A percentile compares a stretch with the other conserved stretches of the same genome.
phyloP scores from a whole-genome alignment of 129 eudicot species.

The Lactuca saligna region DNA sequence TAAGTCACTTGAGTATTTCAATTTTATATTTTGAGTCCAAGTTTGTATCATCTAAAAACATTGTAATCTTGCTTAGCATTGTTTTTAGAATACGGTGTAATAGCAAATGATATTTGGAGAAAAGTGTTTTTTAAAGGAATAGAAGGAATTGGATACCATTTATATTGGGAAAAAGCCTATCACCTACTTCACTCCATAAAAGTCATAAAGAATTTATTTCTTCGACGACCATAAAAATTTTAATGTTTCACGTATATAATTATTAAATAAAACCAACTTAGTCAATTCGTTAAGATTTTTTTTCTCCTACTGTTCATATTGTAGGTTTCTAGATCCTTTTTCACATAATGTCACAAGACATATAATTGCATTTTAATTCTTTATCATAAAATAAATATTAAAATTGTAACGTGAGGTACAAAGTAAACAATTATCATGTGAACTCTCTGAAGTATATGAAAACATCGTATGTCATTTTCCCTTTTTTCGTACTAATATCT shows the following conservation, averaged over 20 bases:
- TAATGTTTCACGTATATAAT: too few species aligned
- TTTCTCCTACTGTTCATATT: neutral
- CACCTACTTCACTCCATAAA: too few species aligned
- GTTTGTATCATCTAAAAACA: neutral
- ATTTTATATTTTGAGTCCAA: neutral
- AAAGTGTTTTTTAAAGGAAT: too few species aligned
- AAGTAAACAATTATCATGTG: neutral
- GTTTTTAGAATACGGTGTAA: neutral
- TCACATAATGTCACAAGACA: neutral
- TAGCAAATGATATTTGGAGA: too few species aligned
- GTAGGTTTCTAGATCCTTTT: conserved; percentile 5
- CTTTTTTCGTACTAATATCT: neutral
- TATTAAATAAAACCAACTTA: too few species aligned
- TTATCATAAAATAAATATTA: neutral
- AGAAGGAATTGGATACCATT: too few species aligned
- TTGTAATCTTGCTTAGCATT: neutral
- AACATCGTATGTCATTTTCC: conserved; percentile 23
- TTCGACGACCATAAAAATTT: too few species aligned
- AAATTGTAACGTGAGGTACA: conserved; percentile 6
- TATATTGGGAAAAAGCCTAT: too few species aligned
- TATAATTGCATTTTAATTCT: neutral
- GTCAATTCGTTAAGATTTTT: neutral
- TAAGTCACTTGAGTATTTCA: neutral
- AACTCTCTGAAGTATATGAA: conserved; percentile 12
- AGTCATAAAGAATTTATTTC: too few species aligned